Conservation (phyloP, 805 yeast species). For the Cyberlindnera saturnus region DNA sequence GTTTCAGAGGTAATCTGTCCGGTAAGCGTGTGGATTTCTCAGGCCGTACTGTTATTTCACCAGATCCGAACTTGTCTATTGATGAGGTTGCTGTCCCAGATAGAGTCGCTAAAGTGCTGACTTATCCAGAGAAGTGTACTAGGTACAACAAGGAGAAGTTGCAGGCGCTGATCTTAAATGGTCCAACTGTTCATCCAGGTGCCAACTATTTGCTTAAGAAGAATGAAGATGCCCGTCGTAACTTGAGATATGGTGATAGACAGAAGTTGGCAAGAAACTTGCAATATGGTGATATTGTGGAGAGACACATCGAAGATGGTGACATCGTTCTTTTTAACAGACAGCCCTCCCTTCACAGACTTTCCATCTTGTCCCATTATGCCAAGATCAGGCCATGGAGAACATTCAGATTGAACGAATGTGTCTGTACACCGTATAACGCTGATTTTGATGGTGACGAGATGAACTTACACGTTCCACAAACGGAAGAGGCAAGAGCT, state of each 20-base stretch:
- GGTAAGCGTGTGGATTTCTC: slow-evolving; percentile 99
- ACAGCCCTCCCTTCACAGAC: slow-evolving; percentile 94
- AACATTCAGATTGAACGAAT: slow-evolving; percentile 92
- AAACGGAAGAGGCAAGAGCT: slow-evolving; percentile 97
- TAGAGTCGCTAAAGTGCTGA: slow-evolving; percentile 88
- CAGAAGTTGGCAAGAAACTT: slow-evolving; percentile 68
- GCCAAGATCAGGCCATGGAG: slow-evolving; percentile 98
- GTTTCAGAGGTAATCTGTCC: slow-evolving; percentile 95
- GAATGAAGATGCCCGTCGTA: slow-evolving; percentile 81
- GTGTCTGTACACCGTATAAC: slow-evolving; percentile 98
- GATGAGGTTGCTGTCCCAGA: slow-evolving; percentile 99
- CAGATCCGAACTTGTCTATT: slow-evolving; percentile 91
- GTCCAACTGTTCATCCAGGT: slow-evolving; percentile 91
- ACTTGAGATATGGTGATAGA: slow-evolving; percentile 84
- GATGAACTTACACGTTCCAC: slow-evolving; percentile 98
- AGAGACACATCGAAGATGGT: slow-evolving; percentile 95
- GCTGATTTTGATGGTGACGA: slow-evolving; percentile 99
- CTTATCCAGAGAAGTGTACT: slow-evolving; percentile 94
- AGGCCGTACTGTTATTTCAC: slow-evolving; percentile 96
- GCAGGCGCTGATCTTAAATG: slow-evolving; percentile 68
- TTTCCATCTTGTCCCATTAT: slow-evolving; percentile 90
- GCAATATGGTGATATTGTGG: slow-evolving; percentile 87
- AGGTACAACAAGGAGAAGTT: slow-evolving; percentile 78
- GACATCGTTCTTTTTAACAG: slow-evolving; percentile 93
- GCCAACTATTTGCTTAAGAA: slow-evolving; percentile 87